Evolutionary conservation across 2,329 filamentous ascomycete genomes (phyloP), one percentile per base, ranked within the genome.

Genomic region (Akanthomyces dipterigenus): DNA sequence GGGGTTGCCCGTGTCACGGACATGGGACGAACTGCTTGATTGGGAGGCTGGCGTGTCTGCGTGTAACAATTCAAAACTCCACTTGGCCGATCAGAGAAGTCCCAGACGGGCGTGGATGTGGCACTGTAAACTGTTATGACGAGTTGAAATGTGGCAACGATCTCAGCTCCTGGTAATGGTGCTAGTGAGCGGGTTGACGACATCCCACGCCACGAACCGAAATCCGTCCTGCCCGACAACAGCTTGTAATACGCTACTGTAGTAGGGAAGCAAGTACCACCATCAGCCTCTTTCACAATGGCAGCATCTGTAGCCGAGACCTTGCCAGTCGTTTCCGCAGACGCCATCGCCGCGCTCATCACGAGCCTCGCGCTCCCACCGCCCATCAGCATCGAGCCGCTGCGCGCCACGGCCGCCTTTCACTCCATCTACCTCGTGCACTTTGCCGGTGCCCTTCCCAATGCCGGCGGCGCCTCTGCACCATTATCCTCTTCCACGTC

Each of bases 271-370:
- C 22, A 46, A 7, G 43, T 26, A 3, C 5, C 16, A 46, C 43
- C 12, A 7, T 16, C 22, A 26, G 9, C 22, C 22, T 31, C 18
- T 5, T 31, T 53, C n/a, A 16, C 6, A 50, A 42, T 42, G 50
- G 16, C 50, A 18, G 9, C 34, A 5, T 54, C 34, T 22, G 48
- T 36, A 9, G n/a, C 20, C 20, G 16, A 53, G 34, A 53, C 31
- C 12, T 26, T 40, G 14, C 34, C 48, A 11, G 34, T 20, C n/a
- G 7, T 60, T 4, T 81, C 6, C 77, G 77, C 5, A 20, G 60
- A 60, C n/a, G n/a, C 54, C 34, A 66, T 71, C 60, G 34, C 60
- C 22, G 14, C 43, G 6, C 63, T 71, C 16, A 53, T 66, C 24
- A 26, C 55, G 6, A 60, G 62, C 31, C 55, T 70, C 40, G 14